These are phyloP conservation scores for Capronia americana DNA, from an alignment of 2,329 filamentous ascomycete species.

Conservation along the genomic window DNA sequence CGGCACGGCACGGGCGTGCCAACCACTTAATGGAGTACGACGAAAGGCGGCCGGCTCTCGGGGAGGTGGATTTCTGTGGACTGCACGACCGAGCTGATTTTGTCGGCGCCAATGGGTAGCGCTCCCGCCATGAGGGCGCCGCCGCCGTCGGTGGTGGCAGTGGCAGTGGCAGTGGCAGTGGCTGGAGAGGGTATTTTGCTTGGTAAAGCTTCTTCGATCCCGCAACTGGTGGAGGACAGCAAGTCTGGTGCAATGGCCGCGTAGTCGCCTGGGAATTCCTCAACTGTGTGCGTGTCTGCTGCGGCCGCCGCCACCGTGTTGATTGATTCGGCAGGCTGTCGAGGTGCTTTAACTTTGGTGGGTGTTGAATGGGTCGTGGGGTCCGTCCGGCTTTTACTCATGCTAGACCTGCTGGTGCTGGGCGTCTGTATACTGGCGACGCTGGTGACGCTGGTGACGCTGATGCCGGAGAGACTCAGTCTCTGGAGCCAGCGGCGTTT, in stretches of 20 bases:
- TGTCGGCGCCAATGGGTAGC: background rate
- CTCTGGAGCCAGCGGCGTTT: conserved; percentile 7
- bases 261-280: background rate
- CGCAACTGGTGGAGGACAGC: background rate
- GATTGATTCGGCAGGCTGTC: background rate
- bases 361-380: background rate
- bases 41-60: background rate
- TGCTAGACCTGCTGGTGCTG: background rate
- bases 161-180: too few relatives aligned
- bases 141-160: background rate
- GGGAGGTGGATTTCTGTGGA: background rate
- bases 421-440: background rate
- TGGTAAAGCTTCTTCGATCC: background rate
- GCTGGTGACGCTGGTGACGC: too few relatives aligned
- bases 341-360: background rate
- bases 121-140: background rate
- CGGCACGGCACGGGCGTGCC: background rate
- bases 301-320: background rate
- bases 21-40: background rate
- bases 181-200: background rate
- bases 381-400: background rate
- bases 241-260: background rate
- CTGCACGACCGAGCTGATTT: background rate
- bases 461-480: conserved; percentile 4
- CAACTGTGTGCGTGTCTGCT: background rate